Percentiles rank a stretch among this genome's conserved stretches.
phyloP scores from a whole-genome alignment of 768 basidiomycete genomes.

The Candolleomyces aberdarensis region DNA sequence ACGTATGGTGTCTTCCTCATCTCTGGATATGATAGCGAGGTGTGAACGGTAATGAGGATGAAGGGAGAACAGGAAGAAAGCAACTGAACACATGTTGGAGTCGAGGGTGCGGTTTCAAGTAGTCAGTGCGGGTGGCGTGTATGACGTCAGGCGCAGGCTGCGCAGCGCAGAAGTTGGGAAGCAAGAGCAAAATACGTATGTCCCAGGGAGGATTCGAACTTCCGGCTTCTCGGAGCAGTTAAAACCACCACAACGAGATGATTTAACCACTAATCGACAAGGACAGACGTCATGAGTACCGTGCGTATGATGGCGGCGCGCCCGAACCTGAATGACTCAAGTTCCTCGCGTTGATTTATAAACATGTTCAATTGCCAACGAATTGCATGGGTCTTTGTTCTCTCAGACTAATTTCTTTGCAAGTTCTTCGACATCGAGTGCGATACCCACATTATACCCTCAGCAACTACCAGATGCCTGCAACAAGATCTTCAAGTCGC shows the following conservation, averaged over 20 bases:
- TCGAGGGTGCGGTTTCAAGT: background rate
- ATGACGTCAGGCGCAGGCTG: conserved; percentile 1
- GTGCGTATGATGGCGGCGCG: too few relatives aligned
- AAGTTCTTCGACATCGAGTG: background rate
- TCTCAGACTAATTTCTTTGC: background rate
- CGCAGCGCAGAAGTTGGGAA: background rate
- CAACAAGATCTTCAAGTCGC: conserved; percentile 5
- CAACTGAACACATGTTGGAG: background rate
- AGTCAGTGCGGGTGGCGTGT: background rate
- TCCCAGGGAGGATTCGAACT: background rate
- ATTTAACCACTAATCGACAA: conserved; percentile 6
- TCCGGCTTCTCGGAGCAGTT: conserved; percentile 1
- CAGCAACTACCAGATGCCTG: background rate
- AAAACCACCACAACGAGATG: background rate
- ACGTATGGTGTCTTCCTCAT: conserved; percentile 72
- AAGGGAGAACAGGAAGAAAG: background rate
- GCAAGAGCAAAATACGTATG: background rate
- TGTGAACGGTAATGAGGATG: background rate
- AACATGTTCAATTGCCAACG: background rate
- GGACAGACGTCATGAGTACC: background rate
- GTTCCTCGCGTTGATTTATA: background rate
- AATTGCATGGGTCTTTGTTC: background rate
- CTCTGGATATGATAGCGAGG: background rate
- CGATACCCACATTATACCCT: background rate
- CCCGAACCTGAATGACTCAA: too few relatives aligned